A percentile compares a stretch with the other conserved stretches of the same genome.
Conservation (phyloP, 2,329 filamentous ascomycete species). For the Trichoderma hamatum region DNA sequence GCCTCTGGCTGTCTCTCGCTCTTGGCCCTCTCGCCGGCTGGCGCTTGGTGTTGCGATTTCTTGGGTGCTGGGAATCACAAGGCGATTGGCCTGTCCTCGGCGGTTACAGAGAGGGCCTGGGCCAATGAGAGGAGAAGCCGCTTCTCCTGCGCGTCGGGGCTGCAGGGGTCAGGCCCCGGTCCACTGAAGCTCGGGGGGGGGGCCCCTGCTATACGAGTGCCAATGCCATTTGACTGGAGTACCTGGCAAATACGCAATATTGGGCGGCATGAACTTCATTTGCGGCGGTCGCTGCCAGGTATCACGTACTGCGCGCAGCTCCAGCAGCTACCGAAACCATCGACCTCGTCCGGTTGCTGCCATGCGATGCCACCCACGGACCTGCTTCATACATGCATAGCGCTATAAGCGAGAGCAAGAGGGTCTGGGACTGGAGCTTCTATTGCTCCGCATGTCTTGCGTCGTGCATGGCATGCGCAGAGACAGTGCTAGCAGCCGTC, state of each 20-base stretch:
- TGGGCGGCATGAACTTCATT: background rate
- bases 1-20: background rate
- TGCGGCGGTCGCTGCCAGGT: background rate
- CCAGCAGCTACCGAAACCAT: background rate
- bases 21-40: background rate
- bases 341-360: background rate
- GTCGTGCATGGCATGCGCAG: background rate
- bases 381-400: background rate
- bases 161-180: background rate
- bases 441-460: slow-evolving; percentile 15
- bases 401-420: background rate
- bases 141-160: slow-evolving; percentile 25
- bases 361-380: slow-evolving; percentile 4
- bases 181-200: background rate
- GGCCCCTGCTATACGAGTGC: background rate
- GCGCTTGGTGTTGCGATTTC: slow-evolving; percentile 3
- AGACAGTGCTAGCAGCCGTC: background rate
- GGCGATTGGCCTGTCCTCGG: slow-evolving; percentile 41
- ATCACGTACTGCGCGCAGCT: background rate
- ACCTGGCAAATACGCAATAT: background rate
- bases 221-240: background rate
- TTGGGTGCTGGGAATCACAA: background rate
- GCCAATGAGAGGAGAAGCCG: slow-evolving; percentile 42
- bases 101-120: slow-evolving; percentile 42
- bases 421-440: background rate